phyloP scores from a whole-genome alignment of 2,329 filamentous ascomycete species.

The Emmonsiellopsis sp. region DNA sequence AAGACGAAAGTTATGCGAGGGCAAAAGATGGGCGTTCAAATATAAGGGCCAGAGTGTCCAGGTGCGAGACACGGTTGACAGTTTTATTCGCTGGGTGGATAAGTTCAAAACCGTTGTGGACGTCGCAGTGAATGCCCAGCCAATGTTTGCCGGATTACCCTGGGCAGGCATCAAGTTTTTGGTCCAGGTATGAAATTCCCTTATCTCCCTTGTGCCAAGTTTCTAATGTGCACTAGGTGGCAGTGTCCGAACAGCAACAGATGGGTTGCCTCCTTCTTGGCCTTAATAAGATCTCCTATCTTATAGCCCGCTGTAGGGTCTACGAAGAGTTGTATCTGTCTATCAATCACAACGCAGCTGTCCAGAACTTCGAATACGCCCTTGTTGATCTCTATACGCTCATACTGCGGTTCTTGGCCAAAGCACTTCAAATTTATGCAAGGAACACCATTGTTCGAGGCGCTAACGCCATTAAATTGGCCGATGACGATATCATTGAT shows the following conservation, averaged over 20 bases:
- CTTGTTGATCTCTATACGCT: conserved; percentile 13
- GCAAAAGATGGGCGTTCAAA: not conserved
- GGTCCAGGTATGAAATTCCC: conserved; percentile 6
- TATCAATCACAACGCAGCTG: not conserved
- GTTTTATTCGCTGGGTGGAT: conserved; percentile 4
- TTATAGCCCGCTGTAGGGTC: conserved; percentile 3
- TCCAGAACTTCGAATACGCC: not conserved
- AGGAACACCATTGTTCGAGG: not conserved
- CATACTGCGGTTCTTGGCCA: conserved; percentile 12
- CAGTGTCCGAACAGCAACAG: not conserved
- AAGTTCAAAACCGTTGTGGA: conserved; percentile 11
- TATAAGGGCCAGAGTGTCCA: not conserved
- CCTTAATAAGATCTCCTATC: conserved; percentile 4
- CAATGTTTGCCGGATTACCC: conserved; percentile 9
- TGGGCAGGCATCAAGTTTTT: conserved; percentile 13
- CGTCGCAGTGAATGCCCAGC: conserved; percentile 8
- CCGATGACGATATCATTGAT: conserved; percentile 4
- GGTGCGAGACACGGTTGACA: not conserved
- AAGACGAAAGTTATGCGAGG: not conserved
- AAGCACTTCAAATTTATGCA: conserved; percentile 1
- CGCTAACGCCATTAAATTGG: not conserved
- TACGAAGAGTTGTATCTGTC: conserved; percentile 5
- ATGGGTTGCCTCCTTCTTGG: conserved; percentile 3
- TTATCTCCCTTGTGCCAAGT: not conserved
- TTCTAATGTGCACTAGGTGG: not conserved